Conservation (phyloP, 2,329 filamentous ascomycete species). For the Sporothrix globosa region DNA sequence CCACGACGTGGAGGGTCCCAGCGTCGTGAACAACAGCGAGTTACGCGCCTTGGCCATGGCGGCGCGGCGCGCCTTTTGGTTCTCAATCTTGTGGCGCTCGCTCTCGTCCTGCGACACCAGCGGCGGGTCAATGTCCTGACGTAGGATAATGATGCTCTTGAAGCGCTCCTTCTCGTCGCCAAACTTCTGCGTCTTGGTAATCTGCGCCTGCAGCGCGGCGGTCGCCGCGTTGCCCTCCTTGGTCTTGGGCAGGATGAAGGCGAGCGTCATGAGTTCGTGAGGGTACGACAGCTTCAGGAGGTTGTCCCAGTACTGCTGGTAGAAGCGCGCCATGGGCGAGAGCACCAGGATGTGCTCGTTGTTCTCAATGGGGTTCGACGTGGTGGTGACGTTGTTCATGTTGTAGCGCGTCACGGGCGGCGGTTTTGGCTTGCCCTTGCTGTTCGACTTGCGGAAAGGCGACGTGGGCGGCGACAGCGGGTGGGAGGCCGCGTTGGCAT, state of each 20-base stretch:
- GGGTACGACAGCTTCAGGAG: slow-evolving; percentile 82
- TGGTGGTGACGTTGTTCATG: slow-evolving; percentile 91
- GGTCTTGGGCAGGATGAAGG: slow-evolving; percentile 94
- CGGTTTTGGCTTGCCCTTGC: slow-evolving; percentile 55
- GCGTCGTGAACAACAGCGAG: slow-evolving; percentile 89
- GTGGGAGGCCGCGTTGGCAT: slow-evolving; percentile 62
- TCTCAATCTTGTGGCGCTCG: slow-evolving; percentile 87
- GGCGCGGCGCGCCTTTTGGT: slow-evolving; percentile 83
- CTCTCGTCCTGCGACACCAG: slow-evolving; percentile 78
- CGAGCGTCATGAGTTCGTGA: slow-evolving; percentile 90
- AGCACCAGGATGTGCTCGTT: slow-evolving; percentile 86
- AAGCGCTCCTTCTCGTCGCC: slow-evolving; percentile 82
- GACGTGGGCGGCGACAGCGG: slow-evolving; percentile 74
- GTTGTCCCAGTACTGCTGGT: slow-evolving; percentile 95
- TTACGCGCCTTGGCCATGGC: slow-evolving; percentile 95
- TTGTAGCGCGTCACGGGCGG: slow-evolving; percentile 90
- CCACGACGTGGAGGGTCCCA: slow-evolving; percentile 91
- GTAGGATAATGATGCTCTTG: slow-evolving; percentile 88
- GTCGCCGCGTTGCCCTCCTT: slow-evolving; percentile 90
- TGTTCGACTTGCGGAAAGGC: slow-evolving; percentile 66
- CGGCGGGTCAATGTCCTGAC: slow-evolving; percentile 90
- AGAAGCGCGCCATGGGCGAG: slow-evolving; percentile 91
- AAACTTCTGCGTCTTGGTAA: slow-evolving; percentile 77
- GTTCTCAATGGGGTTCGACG: slow-evolving; percentile 73
- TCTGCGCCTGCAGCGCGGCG: slow-evolving; percentile 77